These are phyloP conservation scores for Evernia prunastri DNA, from an alignment of 495 filamentous ascomycete species.

Conservation along the genomic window DNA sequence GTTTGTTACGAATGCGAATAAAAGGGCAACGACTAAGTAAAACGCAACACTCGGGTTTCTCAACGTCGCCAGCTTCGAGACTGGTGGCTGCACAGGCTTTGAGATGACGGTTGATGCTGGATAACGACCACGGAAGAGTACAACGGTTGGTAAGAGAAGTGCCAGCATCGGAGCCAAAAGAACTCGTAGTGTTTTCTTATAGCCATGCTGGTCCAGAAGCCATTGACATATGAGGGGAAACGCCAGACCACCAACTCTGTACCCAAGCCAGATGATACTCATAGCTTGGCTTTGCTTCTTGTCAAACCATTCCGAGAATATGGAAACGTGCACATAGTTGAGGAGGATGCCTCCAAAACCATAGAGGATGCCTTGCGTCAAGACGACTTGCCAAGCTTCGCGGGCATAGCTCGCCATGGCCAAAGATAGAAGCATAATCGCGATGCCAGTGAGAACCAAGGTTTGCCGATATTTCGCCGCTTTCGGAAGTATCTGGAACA, in stretches of 20 bases:
- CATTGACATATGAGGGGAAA: conserved; percentile 22
- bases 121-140: conserved; percentile 22
- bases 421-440: conserved; percentile 17
- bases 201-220: conserved; percentile 23
- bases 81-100: conserved; percentile 12
- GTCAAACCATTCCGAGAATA: conserved; percentile 24
- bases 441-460: conserved; percentile 18
- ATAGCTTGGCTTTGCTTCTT: conserved; percentile 21
- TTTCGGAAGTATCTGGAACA: conserved; percentile 22
- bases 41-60: conserved; percentile 15
- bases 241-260: conserved; percentile 17
- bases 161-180: conserved; percentile 21
- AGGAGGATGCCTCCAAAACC: conserved; percentile 23
- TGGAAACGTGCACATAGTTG: conserved; percentile 23
- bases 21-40: conserved; percentile 12
- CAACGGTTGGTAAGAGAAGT: conserved; percentile 17
- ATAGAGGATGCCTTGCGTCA: conserved; percentile 22
- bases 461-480: conserved; percentile 18
- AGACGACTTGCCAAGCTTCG: conserved; percentile 20
- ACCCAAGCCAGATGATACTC: conserved; percentile 22
- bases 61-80: conserved; percentile 18
- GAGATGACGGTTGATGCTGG: conserved; percentile 13
- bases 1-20: conserved; percentile 20
- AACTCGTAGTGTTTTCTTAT: conserved; percentile 17
- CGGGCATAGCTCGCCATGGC: conserved; percentile 19